Evolutionary conservation across 23 red algal genomes (phyloP), one percentile per base, ranked within the genome.

Genomic region (Agarophyton chilense): DNA sequence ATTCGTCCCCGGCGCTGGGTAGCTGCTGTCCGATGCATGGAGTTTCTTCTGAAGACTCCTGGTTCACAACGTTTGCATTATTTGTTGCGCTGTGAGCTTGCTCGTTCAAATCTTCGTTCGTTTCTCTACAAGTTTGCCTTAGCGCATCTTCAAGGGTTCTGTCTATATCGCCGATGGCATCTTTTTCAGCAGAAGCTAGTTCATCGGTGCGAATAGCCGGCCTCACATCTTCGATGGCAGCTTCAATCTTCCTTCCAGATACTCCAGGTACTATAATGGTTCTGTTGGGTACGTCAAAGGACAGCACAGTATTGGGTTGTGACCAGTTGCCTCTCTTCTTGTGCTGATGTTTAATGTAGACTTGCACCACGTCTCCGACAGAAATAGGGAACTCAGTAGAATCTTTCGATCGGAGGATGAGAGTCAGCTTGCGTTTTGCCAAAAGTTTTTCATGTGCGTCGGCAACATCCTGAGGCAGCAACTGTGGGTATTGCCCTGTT

Each of bases 321-420:
- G 55, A 78, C 65, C 65, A 88, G 2, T 62, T 29, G 0, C 67
- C 70, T 88, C 67, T 61, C 34, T 77, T 88, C 25, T 77, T 46
- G n/a, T 75, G n/a, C 28, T 88, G 51, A 5, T 57, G 22, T n/a
- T 62, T 74, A 16, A 60, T 47, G 50, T 39, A 88, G 2, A 88
- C 49, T 63, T 88, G 84, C 12, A 77, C 65, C n/a, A 49, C 13
- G 32, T 88, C 84, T 26, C 84, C 68, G 8, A 75, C 39, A 50
- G 62, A 21, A 1, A 86, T 47, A 0, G 61, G 60, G 19, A 56
- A 31, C 21, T 86, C 81, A 72, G 61, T 57, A 26, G 29, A 19
- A 35, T 26, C 47, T 28, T 86, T 86, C 4, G 81, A 86, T 22
- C 57, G 61, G 40, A 86, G 81, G 26, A 86, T 86, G 16, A 74